phyloP scores from a whole-genome alignment of 2,329 filamentous ascomycete species.

The Ophidiomyces ophidiicola region DNA sequence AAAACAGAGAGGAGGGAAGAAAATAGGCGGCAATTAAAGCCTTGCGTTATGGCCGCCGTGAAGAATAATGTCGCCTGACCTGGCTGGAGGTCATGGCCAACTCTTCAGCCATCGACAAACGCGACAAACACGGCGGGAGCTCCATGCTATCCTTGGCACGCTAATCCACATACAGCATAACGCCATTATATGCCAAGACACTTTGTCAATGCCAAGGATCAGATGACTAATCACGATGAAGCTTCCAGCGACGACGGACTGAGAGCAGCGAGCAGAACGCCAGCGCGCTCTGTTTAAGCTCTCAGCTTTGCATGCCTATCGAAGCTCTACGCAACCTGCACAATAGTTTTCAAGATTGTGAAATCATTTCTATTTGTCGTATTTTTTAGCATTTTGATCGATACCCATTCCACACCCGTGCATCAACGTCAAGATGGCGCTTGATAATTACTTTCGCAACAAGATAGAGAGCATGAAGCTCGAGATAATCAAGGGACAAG shows the following conservation, averaged over 20 bases:
- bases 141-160: neutral
- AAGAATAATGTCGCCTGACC: constrained; percentile 6
- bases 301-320: neutral
- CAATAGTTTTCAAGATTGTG: neutral
- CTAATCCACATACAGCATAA: neutral
- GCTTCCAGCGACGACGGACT: neutral
- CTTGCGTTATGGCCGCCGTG: too few relatives aligned
- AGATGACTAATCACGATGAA: neutral
- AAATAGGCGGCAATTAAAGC: too few relatives aligned
- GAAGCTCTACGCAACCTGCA: neutral
- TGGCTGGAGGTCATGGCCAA: constrained; percentile 3
- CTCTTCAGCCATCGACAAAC: constrained; percentile 5
- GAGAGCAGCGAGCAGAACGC: too few relatives aligned
- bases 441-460: constrained; percentile 98
- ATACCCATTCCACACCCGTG: neutral
- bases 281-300: neutral
- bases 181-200: too few relatives aligned
- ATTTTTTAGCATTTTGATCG: neutral
- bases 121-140: constrained; percentile 6
- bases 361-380: too few relatives aligned
- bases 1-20: too few relatives aligned
- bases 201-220: too few relatives aligned
- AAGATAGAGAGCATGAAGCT: constrained; percentile 99
- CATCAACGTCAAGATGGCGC: constrained; percentile 60
- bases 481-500: constrained; percentile 98